Evolutionary conservation across 202 grass and related monocot species (phyloP).

Genomic region (Musa balbisiana): DNA sequence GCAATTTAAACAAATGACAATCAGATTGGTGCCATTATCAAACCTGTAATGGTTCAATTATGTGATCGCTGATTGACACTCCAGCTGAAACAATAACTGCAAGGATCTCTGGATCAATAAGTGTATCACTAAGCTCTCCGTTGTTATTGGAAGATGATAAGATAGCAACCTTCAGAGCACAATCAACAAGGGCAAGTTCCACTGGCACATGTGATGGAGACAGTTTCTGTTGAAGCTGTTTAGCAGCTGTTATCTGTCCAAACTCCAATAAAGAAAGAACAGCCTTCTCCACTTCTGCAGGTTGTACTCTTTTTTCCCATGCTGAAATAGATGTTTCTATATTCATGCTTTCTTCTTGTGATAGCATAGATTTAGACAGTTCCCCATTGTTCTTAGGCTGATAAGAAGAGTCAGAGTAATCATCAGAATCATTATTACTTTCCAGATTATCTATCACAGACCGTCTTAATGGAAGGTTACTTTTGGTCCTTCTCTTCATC

Average conservation of each 20-base stretch:
- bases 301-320: constrained; percentile 88
- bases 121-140: constrained; percentile 48
- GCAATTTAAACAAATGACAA: background rate
- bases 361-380: constrained; percentile 41
- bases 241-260: constrained; percentile 92
- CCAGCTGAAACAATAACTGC: constrained; percentile 46
- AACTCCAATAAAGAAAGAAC: constrained; percentile 94
- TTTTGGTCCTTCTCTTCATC: constrained; percentile 67
- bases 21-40: constrained; percentile 27
- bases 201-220: constrained; percentile 75
- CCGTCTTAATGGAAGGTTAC: constrained; percentile 43
- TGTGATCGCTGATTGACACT: constrained; percentile 39
- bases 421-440: constrained; percentile 52
- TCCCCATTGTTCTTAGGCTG: constrained; percentile 37
- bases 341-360: constrained; percentile 57
- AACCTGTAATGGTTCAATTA: constrained; percentile 62
- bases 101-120: constrained; percentile 42
- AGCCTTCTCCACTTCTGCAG: constrained; percentile 87
- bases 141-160: constrained; percentile 45
- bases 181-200: constrained; percentile 82
- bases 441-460: constrained; percentile 45
- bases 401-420: constrained; percentile 31
- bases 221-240: constrained; percentile 89
- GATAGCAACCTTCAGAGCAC: constrained; percentile 64
- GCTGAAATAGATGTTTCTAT: constrained; percentile 72